Base-by-base conservation (phyloP, 1,284 basidiomycete species). In the Ganoderma sinense region DNA sequence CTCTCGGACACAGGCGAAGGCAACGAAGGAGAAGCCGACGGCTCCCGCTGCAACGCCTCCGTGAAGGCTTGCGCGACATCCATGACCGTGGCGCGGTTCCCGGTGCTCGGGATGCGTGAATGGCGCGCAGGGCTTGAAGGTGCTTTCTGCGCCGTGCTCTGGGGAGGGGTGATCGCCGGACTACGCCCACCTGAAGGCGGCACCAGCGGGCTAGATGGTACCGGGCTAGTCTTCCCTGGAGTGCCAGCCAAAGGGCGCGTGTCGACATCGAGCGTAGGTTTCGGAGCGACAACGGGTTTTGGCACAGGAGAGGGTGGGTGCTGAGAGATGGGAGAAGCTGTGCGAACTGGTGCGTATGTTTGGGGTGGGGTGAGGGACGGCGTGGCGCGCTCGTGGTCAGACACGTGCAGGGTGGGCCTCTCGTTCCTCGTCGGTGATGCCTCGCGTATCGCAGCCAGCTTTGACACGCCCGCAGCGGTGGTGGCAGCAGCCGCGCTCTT, bases 51-150 rank as follows among this genome's bases (percentile, higher is more conserved):
- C 73, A 70, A 58, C 6, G 65, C 75, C 65, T 88, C 84, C 36
- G 79, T 83, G 71, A 93, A 79, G 11, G 87, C 85, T 76, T 90
- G 89, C 2, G 91, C 91, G 4, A 94, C 87, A 64, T 94, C 91
- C 92, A 94, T 94, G 29, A 90, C 91, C 18, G 88, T 88, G 26
- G 90, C 88, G 69, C 93, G 83, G 64, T 87, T 89, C 4, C 91
- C 90, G 1, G 91, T 88, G 75, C 88, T 92, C 5, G 91, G 88
- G 65, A 90, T 91, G 26, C 91, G 87, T 43, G 80, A 71, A 75
- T 87, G 87, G 45, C 82, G 81, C 56, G 68, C 79, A 67, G 74
- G 84, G 71, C 74, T 75, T 20, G 72, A 41, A 13, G 77, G 75
- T 16, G 73, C 31, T 53, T 73, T 77, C 60, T 75, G 63, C 53